Base-by-base conservation (phyloP, 108 stramenopile genomes). In the Skeletonema tropicum region DNA sequence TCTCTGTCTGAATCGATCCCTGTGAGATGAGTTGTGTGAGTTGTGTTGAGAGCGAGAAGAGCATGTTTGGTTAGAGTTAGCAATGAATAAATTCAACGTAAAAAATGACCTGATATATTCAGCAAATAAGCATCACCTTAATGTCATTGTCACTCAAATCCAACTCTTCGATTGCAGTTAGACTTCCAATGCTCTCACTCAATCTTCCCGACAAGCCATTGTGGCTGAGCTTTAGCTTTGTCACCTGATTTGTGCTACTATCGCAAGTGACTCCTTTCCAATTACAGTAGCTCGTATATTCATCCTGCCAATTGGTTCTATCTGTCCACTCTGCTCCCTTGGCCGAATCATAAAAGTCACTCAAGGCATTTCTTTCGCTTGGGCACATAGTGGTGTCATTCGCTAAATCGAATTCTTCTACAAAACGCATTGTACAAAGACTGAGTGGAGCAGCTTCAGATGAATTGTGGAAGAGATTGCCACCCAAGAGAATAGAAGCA, bases 121-220 rank as follows among this genome's bases (percentile, higher is more conserved):
- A 21, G 5, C 86, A n/a, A n/a, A n/a, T n/a, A n/a, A n/a, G n/a
- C n/a, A n/a, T n/a, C n/a, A n/a, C n/a, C n/a, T n/a, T n/a, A n/a
- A n/a, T n/a, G n/a, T n/a, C n/a, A n/a, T n/a, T n/a, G n/a, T n/a
- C n/a, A n/a, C n/a, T n/a, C n/a, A n/a, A n/a, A n/a, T n/a, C n/a
- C n/a, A n/a, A n/a, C n/a, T n/a, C n/a, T n/a, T n/a, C n/a, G n/a
- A n/a, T n/a, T n/a, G n/a, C n/a, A n/a, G n/a, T n/a, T n/a, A n/a
- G n/a, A n/a, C n/a, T n/a, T n/a, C n/a, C n/a, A 57, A 94, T 87
- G 12, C 63, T 66, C 2, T 63, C 13, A 19, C 87, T 88, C 15
- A 94, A 23, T n/a, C 66, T 70, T 4, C 93, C 93, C 5, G 58
- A 70, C 41, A 81, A 45, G 55, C 55, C 68, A 57, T 81, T 76